Percentiles rank a stretch among this genome's conserved stretches.
phyloP scores from a whole-genome alignment of 2,329 filamentous ascomycete species.

The Aureobasidium zeae region DNA sequence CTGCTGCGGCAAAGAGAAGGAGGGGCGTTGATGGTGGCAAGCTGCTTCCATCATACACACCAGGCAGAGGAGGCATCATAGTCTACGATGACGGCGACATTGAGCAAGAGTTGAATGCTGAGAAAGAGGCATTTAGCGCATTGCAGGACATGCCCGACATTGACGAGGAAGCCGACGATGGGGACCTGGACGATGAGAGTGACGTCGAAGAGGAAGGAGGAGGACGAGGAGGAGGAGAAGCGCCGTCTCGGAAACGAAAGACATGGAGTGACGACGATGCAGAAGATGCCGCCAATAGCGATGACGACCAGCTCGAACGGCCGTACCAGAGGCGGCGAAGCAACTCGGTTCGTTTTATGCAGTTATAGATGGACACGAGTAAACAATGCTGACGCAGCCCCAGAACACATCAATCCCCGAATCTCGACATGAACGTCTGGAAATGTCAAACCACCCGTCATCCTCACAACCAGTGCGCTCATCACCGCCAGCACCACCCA shows the following conservation, averaged over 20 bases:
- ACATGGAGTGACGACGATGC: slow-evolving; percentile 29
- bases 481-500: slow-evolving; percentile 49
- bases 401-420: slow-evolving; percentile 53
- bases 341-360: slow-evolving; percentile 59
- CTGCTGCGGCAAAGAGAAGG: slow-evolving; percentile 40
- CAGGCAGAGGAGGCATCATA: slow-evolving; percentile 77
- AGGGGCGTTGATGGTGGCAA: slow-evolving; percentile 63
- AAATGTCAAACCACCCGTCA: slow-evolving; percentile 28
- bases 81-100: slow-evolving; percentile 97
- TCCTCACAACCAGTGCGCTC: slow-evolving; percentile 37
- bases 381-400: neutral
- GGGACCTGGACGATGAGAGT: slow-evolving; percentile 49
- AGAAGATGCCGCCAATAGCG: slow-evolving; percentile 29
- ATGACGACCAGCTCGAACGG: slow-evolving; percentile 63
- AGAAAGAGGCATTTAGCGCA: slow-evolving; percentile 76
- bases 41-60: slow-evolving; percentile 61
- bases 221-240: too few species aligned
- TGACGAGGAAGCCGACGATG: slow-evolving; percentile 60
- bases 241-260: slow-evolving; percentile 32
- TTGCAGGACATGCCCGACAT: slow-evolving; percentile 84
- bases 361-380: neutral
- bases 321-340: slow-evolving; percentile 74
- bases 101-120: slow-evolving; percentile 63
- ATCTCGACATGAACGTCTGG: slow-evolving; percentile 17
- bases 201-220: too few species aligned